Base-by-base conservation (phyloP, 768 basidiomycete species). In the Lactarius hengduanensis region DNA sequence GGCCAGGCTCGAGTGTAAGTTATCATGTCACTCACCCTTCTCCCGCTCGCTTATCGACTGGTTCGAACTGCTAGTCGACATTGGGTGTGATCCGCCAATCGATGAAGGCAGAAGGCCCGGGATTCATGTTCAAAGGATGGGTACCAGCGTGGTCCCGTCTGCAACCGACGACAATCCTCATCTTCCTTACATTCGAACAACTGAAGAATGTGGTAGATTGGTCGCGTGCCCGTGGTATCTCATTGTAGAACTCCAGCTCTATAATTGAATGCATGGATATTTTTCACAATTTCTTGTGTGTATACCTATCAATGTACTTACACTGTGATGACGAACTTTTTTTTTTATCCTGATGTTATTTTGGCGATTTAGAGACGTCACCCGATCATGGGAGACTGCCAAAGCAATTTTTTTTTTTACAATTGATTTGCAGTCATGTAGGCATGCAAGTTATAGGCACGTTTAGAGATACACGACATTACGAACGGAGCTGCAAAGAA, bases 101-200 rank as follows among this genome's bases (percentile, higher is more conserved):
- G 22, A 78, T 94, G 67, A 80, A 83, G 66, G 86, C 78, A 69
- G 92, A 94, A 71, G 92, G 92, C 16, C 75, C 90, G 3, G 89
- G 89, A 85, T 94, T 94, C 82, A 90, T 94, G 89, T 92, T 94
- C 81, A 92, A 92, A 75, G 92, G 92, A 68, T 94, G 92, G 92
- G 76, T 94, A 10, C 92, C 92, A 0, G 91, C 92, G 13, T 94
- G 91, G 91, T 84, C 85, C 60, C 82, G 92, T 75, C 81, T 94
- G 45, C 90, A 94, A 73, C 92, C 92, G 0, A 94, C 91, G 53
- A 94, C 92, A 4, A 91, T 94, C 69, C 81, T 94, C 45, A 94
- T 93, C 74, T 94, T 93, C 80, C 75, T 94, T 69, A 92, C 89
- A 8, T 80, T 94, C 45, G 92, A 94, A 73, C 91, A 92, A 76